These are phyloP conservation scores for Blastobotrys persicus DNA, from an alignment of 1,139 yeast genomes.

Conservation along the genomic window DNA sequence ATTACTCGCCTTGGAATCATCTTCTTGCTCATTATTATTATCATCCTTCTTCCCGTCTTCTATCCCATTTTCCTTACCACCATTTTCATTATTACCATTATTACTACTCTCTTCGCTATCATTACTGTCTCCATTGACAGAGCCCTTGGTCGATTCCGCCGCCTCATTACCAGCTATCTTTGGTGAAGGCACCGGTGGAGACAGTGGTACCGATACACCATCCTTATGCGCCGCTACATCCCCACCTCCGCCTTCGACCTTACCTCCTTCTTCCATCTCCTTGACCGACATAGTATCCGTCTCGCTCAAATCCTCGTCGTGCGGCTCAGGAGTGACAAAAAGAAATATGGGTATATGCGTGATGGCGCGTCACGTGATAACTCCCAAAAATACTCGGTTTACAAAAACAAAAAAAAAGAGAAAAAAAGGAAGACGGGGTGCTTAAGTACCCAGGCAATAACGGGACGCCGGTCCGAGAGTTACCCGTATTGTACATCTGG, in stretches of 20 bases:
- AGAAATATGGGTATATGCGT: background rate
- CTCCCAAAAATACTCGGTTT: conserved; percentile 7
- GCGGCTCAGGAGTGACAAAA: background rate
- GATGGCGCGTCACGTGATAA: conserved; percentile 8
- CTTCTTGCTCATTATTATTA: background rate
- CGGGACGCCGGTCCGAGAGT: conserved; percentile 10
- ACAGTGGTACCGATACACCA: conserved; percentile 20
- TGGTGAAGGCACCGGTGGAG: conserved; percentile 26
- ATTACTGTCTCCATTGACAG: conserved; percentile 8
- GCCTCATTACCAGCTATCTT: conserved; percentile 10
- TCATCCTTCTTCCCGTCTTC: conserved; percentile 8
- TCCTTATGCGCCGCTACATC: conserved; percentile 11
- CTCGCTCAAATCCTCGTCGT: background rate
- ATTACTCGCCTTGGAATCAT: background rate
- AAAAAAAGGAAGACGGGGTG: conserved; percentile 10
- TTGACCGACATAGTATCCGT: conserved; percentile 16
- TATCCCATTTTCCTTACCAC: background rate
- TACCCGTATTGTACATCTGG: background rate
- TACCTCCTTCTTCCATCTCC: conserved; percentile 14
- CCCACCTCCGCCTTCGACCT: conserved; percentile 13
- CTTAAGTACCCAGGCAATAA: conserved; percentile 6
- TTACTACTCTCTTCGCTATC: background rate
- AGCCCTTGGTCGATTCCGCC: background rate
- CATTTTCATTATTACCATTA: background rate
- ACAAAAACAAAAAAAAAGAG: conserved; percentile 4